phyloP scores from a whole-genome alignment of 2,329 filamentous ascomycete species.

The Sphaerostilbella broomeana region DNA sequence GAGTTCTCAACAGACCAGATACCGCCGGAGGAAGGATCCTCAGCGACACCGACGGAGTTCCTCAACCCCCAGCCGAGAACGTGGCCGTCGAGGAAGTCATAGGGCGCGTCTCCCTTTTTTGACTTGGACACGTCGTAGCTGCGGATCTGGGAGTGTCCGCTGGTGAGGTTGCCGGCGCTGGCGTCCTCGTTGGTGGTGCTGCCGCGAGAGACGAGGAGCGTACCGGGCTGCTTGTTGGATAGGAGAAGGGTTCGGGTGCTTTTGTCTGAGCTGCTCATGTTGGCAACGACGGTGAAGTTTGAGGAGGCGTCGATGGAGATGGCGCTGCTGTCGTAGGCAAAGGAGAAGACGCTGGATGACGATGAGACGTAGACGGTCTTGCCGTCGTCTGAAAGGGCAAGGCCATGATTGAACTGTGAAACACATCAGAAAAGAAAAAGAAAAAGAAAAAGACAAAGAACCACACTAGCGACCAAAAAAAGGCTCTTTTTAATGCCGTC shows the following conservation, averaged over 20 bases:
- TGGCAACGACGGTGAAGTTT: conserved; percentile 49
- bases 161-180: conserved; percentile 41
- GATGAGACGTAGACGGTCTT: conserved; percentile 53
- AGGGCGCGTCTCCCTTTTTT: conserved; percentile 23
- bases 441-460: too few relatives aligned
- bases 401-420: conserved; percentile 48
- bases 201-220: conserved; percentile 60
- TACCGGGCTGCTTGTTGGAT: conserved; percentile 45
- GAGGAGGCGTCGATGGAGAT: conserved; percentile 34
- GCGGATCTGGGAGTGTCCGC: conserved; percentile 62
- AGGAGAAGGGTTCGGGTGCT: conserved; percentile 61
- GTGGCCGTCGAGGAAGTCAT: conserved; percentile 42
- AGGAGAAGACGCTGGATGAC: conserved; percentile 52
- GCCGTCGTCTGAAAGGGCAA: conserved; percentile 47
- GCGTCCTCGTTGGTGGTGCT: conserved; percentile 57
- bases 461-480: too few relatives aligned
- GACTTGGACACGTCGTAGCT: conserved; percentile 41
- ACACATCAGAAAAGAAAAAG: background rate
- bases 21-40: conserved; percentile 47
- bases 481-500: background rate
- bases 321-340: conserved; percentile 54
- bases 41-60: conserved; percentile 66
- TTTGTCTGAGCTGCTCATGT: conserved; percentile 58
- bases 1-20: conserved; percentile 64
- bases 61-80: conserved; percentile 62